Base-by-base conservation (phyloP, 2,329 filamentous ascomycete species). In the Aaosphaeria arxii region DNA sequence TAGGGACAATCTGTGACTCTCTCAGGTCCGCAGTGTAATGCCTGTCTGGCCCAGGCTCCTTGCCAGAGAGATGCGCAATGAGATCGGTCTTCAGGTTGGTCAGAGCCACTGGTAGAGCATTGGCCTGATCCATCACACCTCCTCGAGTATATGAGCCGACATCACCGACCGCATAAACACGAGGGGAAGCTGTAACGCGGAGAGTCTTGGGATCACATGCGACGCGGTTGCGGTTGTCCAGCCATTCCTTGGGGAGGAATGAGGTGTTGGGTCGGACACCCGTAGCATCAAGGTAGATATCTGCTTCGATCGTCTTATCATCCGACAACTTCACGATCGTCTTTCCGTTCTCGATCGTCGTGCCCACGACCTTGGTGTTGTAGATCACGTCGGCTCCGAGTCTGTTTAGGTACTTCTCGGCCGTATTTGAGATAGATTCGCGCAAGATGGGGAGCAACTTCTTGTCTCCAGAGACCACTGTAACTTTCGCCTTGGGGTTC, bases 281-380 rank as follows among this genome's bases (percentile, higher is more conserved):
- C 1, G 74, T 77, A 6, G 77, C 77, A 13, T 77, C 74, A 50
- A 84, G 76, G 61, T 79, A 82, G 44, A 81, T 60, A 54, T 83
- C 80, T 5, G 75, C 74, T 0, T 70, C 70, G 49, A 79, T 56
- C 4, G 69, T 72, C 46, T 75, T 71, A 40, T 80, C 80, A 54
- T 77, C 76, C 45, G 62, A 65, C 7, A 71, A 62, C 47, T 65
- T 54, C 11, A 70, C 55, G 31, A 79, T 59, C 2, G 72, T 70
- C 52, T 77, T 79, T 42, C 69, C 69, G 35, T 66, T 72, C 30
- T 70, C 65, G 2, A 59, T 63, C 1, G 61, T 52, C 6, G 59
- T 54, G 7, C 60, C 48, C 9, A 67, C 59, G 31, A 74, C 69
- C 38, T 61, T 56, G 29, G 71, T 53, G 63, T 71, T 64, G 53